Percentiles rank a stretch among this genome's conserved stretches.
Evolutionary conservation across 2,329 filamentous ascomycete genomes (phyloP).

Genomic region (Uncinocarpus reesii): DNA sequence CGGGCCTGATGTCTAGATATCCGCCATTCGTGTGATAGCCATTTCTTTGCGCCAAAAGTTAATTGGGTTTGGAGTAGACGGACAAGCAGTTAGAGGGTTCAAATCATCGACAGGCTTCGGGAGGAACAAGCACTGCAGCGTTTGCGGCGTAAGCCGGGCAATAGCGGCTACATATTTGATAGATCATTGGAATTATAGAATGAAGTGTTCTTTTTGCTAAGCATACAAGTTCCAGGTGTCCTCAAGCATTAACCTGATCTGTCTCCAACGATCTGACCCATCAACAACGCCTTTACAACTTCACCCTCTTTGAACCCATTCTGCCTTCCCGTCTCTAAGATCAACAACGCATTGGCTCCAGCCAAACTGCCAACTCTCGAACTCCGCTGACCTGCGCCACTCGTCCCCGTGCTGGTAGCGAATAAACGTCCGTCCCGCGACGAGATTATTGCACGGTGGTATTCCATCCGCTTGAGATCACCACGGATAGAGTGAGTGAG

Average conservation of each 20-base stretch:
- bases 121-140: too few species aligned
- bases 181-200: too few species aligned
- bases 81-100: too few species aligned
- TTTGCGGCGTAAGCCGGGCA: too few species aligned
- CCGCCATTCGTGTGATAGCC: not conserved
- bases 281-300: conserved; percentile 66
- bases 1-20: not conserved
- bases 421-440: conserved; percentile 55
- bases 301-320: conserved; percentile 54
- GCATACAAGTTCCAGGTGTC: too few species aligned
- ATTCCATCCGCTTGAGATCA: conserved; percentile 72
- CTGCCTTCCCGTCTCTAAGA: conserved; percentile 42
- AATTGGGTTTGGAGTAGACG: too few species aligned
- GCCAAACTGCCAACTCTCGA: conserved; percentile 80
- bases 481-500: conserved; percentile 62
- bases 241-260: not conserved
- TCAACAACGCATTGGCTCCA: conserved; percentile 76
- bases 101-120: too few species aligned
- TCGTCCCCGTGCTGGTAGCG: conserved; percentile 70
- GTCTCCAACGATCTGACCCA: conserved; percentile 44
- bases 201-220: not conserved
- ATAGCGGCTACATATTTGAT: too few species aligned
- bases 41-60: too few species aligned
- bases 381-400: conserved; percentile 57
- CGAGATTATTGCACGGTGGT: conserved; percentile 71